Conservation (phyloP, 169 alveolate genomes). For the Perkinsus olseni region DNA sequence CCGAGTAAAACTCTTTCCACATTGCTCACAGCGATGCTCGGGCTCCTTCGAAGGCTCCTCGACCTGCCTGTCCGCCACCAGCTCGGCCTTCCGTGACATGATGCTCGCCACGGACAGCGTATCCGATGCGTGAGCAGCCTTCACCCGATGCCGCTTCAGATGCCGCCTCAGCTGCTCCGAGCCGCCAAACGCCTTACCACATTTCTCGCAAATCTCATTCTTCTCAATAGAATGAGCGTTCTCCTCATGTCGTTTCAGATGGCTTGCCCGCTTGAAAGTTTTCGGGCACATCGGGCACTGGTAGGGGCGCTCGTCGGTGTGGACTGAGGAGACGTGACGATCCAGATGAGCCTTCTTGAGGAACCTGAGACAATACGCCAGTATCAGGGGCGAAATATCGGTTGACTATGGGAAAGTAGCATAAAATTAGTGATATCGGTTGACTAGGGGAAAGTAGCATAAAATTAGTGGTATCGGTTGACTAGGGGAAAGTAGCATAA, state of each 20-base stretch:
- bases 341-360: background rate
- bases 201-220: background rate
- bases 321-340: background rate
- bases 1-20: background rate
- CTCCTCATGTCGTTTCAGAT: background rate
- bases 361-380: no score
- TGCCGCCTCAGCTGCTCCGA: background rate
- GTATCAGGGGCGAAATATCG: no score
- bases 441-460: no score
- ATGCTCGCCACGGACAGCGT: background rate
- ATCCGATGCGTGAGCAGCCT: background rate
- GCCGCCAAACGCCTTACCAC: background rate
- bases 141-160: background rate
- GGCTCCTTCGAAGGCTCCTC: background rate
- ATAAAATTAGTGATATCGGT: no score
- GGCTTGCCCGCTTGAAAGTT: background rate
- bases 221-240: background rate
- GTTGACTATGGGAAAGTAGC: no score
- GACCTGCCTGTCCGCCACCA: background rate
- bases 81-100: background rate
- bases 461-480: no score
- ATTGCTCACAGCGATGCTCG: background rate
- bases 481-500: no score
- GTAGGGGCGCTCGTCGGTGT: background rate
- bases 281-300: background rate